phyloP scores from a whole-genome alignment of 441 rosid species.

The Erysimum cheiri region DNA sequence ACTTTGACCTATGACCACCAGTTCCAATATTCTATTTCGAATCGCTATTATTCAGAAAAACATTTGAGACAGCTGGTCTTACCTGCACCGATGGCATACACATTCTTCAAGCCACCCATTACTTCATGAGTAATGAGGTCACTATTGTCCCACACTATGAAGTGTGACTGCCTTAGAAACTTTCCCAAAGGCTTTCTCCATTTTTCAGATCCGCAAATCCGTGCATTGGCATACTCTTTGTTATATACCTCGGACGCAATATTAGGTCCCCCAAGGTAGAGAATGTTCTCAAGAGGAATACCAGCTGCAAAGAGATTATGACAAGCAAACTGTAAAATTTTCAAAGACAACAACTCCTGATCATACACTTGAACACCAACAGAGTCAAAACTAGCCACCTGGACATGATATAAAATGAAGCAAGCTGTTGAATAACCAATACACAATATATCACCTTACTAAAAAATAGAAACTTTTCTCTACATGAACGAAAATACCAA shows the following conservation, averaged over 20 bases:
- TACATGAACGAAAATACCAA: neutral
- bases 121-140: constrained; percentile 83
- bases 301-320: constrained; percentile 62
- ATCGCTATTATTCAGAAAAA: neutral
- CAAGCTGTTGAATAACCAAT: neutral
- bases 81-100: constrained; percentile 99
- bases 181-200: constrained; percentile 96
- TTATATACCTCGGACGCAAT: constrained; percentile 96
- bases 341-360: neutral
- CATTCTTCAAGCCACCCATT: constrained; percentile 97
- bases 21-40: neutral
- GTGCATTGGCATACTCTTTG: constrained; percentile 96
- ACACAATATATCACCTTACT: neutral
- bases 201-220: constrained; percentile 95
- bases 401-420: neutral
- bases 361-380: constrained; percentile 3
- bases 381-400: neutral
- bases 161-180: constrained; percentile 93
- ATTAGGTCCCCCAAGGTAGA: constrained; percentile 98
- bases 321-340: neutral
- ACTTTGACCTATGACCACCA: constrained; percentile 3
- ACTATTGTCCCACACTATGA: constrained; percentile 96
- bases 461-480: neutral
- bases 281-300: constrained; percentile 79
- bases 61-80: constrained; percentile 5